Conservation (phyloP, 169 alveolate species). For the Toxoplasma gondii region DNA sequence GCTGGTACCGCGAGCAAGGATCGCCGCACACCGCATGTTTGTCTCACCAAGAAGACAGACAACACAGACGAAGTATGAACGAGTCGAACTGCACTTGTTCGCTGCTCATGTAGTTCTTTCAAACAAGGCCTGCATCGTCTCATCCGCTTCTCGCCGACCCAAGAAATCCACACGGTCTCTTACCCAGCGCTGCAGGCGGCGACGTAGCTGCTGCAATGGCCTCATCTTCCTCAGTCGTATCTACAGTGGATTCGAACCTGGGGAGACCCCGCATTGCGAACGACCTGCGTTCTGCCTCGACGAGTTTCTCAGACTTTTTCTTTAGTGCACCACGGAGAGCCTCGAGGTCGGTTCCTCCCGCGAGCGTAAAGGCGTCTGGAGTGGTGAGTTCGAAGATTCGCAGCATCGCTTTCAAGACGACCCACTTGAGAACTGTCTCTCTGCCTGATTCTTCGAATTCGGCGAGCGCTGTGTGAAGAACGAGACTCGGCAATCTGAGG, state of each 20-base stretch:
- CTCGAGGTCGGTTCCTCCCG: constrained; percentile 4
- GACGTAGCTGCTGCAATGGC: neutral
- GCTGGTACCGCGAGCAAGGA: too few relatives aligned
- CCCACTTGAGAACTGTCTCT: neutral
- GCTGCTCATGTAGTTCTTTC: too few relatives aligned
- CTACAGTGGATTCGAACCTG: neutral
- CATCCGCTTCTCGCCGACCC: too few relatives aligned
- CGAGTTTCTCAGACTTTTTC: neutral
- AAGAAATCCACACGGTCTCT: neutral
- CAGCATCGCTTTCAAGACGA: neutral
- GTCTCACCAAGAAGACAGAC: too few relatives aligned
- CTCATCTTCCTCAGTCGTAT: neutral
- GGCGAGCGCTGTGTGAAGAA: neutral
- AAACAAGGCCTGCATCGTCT: too few relatives aligned
- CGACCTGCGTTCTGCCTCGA: neutral
- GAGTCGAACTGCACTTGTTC: too few relatives aligned
- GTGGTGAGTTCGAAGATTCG: neutral
- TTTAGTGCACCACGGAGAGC: neutral
- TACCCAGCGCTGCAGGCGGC: neutral
- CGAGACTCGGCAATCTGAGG: neutral
- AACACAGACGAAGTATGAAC: too few relatives aligned
- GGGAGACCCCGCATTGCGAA: neutral
- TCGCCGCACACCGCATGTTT: too few relatives aligned
- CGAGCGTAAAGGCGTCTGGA: neutral
- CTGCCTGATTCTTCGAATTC: neutral